A percentile compares a stretch with the other conserved stretches of the same genome.
These are phyloP conservation scores for Lachnellula hyalina DNA, from an alignment of 2,329 filamentous ascomycete genomes.

Conservation along the genomic window DNA sequence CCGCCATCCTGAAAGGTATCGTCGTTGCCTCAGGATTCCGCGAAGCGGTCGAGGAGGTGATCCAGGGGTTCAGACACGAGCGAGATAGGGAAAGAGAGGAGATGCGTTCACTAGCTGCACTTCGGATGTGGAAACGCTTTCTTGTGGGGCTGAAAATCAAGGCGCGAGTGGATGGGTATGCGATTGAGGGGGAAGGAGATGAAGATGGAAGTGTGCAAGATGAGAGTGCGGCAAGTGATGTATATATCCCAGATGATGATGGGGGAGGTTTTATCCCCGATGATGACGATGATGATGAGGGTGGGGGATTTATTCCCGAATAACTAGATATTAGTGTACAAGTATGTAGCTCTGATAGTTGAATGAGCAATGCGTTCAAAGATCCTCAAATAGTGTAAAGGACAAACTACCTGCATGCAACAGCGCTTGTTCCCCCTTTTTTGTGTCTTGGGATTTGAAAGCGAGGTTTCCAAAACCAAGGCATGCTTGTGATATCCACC, in stretches of 20 bases:
- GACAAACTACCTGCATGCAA: not conserved
- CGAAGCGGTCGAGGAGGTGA: constrained; percentile 66
- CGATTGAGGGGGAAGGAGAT: constrained; percentile 35
- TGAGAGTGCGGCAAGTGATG: constrained; percentile 49
- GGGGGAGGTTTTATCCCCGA: constrained; percentile 41
- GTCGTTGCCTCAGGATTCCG: constrained; percentile 68
- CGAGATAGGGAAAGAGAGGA: constrained; percentile 58
- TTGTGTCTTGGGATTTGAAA: too few species aligned
- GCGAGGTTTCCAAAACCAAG: too few species aligned
- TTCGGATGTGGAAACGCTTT: constrained; percentile 71
- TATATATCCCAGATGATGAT: constrained; percentile 34
- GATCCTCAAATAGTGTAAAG: not conserved
- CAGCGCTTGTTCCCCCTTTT: not conserved
- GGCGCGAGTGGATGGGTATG: constrained; percentile 28
- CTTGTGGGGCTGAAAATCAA: constrained; percentile 61
- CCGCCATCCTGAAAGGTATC: constrained; percentile 72
- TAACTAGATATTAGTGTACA: not conserved
- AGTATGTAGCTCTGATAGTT: not conserved
- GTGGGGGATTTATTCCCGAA: constrained; percentile 11
- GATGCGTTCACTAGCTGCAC: constrained; percentile 54
- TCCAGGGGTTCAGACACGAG: constrained; percentile 63
- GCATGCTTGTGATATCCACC: too few species aligned
- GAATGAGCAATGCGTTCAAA: not conserved
- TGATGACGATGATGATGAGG: not conserved
- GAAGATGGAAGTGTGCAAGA: constrained; percentile 45